Conservation (phyloP, 2,329 filamentous ascomycete species). For the Pseudogymnoascus sp. region DNA sequence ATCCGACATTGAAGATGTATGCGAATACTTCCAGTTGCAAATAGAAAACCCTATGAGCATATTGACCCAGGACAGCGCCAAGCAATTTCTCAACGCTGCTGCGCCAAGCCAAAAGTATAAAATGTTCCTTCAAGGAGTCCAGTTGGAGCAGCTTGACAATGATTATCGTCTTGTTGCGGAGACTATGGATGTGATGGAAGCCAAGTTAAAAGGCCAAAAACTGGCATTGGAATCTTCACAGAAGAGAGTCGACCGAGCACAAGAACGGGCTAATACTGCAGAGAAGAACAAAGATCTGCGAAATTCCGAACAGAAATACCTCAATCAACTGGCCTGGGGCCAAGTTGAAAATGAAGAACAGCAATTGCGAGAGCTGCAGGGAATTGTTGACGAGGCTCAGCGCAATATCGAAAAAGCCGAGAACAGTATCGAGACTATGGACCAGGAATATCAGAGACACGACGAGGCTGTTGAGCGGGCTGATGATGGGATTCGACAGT, state of each 20-base stretch:
- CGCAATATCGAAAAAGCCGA: conserved; percentile 32
- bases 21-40: conserved; percentile 86
- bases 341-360: conserved; percentile 73
- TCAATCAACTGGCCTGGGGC: conserved; percentile 72
- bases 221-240: conserved; percentile 57
- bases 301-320: conserved; percentile 48
- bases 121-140: conserved; percentile 90
- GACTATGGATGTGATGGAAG: conserved; percentile 62
- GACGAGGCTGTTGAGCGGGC: conserved; percentile 29
- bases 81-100: conserved; percentile 84
- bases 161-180: conserved; percentile 83
- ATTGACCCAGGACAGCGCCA: conserved; percentile 87
- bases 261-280: conserved; percentile 55
- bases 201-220: conserved; percentile 50
- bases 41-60: conserved; percentile 97
- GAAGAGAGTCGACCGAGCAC: conserved; percentile 50
- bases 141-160: conserved; percentile 82
- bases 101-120: conserved; percentile 83
- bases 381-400: conserved; percentile 26
- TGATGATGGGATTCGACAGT: conserved; percentile 18
- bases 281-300: conserved; percentile 59
- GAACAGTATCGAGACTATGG: conserved; percentile 41
- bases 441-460: conserved; percentile 27
- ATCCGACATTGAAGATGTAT: conserved; percentile 80
- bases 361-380: conserved; percentile 36